These are phyloP conservation scores for Thielaviopsis musarum DNA, from an alignment of 2,329 filamentous ascomycete genomes.

Conservation along the genomic window DNA sequence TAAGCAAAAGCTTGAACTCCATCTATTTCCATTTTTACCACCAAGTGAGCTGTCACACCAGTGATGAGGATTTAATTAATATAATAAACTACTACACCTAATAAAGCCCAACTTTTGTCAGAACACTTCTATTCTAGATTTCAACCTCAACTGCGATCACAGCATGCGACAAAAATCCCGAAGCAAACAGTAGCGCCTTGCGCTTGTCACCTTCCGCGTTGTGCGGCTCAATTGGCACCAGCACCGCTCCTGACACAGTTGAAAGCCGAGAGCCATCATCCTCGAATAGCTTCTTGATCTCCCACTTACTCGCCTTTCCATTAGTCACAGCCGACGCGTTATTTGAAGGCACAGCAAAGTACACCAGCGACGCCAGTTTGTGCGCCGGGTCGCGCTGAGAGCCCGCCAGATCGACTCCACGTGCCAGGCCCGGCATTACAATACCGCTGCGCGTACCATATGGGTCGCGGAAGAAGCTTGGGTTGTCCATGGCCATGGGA, in stretches of 20 bases:
- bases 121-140: conserved; percentile 16
- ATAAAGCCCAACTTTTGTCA: not conserved
- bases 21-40: not conserved
- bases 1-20: not conserved
- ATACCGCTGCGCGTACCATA: conserved; percentile 37
- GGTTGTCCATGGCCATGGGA: conserved; percentile 34
- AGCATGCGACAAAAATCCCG: conserved; percentile 33
- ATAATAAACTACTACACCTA: not conserved
- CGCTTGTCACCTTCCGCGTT: conserved; percentile 24
- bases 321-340: conserved; percentile 5
- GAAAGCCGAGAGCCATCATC: conserved; percentile 37
- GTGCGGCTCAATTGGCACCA: conserved; percentile 34
- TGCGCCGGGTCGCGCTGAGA: conserved; percentile 18
- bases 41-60: too few species aligned
- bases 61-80: not conserved
- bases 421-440: conserved; percentile 30
- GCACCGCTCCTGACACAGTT: conserved; percentile 31
- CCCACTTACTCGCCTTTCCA: conserved; percentile 19
- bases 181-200: conserved; percentile 40
- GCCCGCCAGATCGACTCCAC: conserved; percentile 22
- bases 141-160: conserved; percentile 36
- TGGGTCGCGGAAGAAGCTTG: conserved; percentile 38
- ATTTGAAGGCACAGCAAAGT: conserved; percentile 11
- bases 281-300: conserved; percentile 34
- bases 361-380: conserved; percentile 2